A percentile compares a stretch with the other conserved stretches of the same genome.
Evolutionary conservation across 257 asterid genomes (phyloP).

Genomic region (Solanum infundibuliforme): DNA sequence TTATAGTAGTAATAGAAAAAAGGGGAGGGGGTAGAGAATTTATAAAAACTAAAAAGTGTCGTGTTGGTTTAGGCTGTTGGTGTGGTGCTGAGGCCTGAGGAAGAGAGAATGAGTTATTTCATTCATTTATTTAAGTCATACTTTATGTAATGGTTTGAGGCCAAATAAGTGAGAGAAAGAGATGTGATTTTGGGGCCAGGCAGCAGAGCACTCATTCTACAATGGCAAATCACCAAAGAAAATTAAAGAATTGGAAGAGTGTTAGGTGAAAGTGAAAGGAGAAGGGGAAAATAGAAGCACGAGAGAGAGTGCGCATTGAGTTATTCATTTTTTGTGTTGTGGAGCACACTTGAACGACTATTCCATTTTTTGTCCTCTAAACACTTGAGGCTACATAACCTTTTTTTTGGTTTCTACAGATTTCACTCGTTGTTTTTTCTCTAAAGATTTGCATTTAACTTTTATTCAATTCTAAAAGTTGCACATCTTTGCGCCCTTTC

Average conservation of each 20-base stretch:
- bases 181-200: not conserved
- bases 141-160: slow-evolving; percentile 6
- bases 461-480: not conserved
- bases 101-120: not conserved
- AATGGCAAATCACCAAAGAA: not conserved
- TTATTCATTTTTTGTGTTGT: not conserved
- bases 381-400: not conserved
- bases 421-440: not conserved
- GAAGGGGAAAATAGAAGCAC: not conserved
- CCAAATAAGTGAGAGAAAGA: not conserved
- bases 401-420: not conserved
- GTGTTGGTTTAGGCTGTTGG: not conserved
- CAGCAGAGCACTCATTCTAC: not conserved
- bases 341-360: slow-evolving; percentile 2
- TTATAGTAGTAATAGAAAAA: not conserved
- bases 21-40: not conserved
- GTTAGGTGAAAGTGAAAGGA: slow-evolving; percentile 1
- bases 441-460: not conserved
- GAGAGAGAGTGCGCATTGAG: not conserved
- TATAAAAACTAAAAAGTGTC: no score
- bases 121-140: not conserved
- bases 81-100: not conserved
- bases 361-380: not conserved
- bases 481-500: not conserved
- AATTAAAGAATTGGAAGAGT: not conserved